Evolutionary conservation across 306 rosid species (phyloP).

Genomic region (Rosa persica): DNA sequence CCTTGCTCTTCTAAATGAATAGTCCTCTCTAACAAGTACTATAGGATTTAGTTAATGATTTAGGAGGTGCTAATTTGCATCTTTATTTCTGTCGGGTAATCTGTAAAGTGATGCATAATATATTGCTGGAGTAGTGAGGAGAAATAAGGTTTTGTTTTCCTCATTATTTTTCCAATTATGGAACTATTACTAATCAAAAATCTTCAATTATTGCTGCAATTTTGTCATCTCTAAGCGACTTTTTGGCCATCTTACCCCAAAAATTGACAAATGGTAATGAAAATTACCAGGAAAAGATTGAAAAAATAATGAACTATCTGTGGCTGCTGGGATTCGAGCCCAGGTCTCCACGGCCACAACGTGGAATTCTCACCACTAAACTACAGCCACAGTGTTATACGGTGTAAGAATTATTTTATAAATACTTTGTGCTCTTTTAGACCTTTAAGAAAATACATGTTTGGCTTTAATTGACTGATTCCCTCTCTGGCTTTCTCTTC

Average conservation of each 20-base stretch:
- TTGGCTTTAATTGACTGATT: background rate
- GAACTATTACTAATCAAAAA: background rate
- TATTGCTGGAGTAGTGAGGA: slow-evolving; percentile 10
- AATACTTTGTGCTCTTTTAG: background rate
- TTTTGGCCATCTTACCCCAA: background rate
- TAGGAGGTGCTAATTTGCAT: slow-evolving; percentile 30
- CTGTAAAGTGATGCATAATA: slow-evolving; percentile 26
- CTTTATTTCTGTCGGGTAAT: slow-evolving; percentile 17
- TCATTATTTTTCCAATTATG: slow-evolving; percentile 1
- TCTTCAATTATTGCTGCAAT: background rate
- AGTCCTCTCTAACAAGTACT: slow-evolving; percentile 8
- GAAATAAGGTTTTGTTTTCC: background rate
- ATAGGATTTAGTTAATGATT: slow-evolving; percentile 26
- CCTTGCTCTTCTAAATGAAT: slow-evolving; percentile 45
- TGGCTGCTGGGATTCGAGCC: slow-evolving; percentile 48
- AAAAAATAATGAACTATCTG: background rate
- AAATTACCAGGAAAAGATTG: background rate
- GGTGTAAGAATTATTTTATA: too few species aligned
- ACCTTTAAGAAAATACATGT: too few species aligned
- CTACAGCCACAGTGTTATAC: slow-evolving; percentile 35
- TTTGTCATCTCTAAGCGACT: background rate
- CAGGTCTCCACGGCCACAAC: slow-evolving; percentile 51
- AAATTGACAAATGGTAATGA: too few species aligned
- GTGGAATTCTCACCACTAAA: slow-evolving; percentile 49
- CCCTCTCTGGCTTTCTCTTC: too few species aligned